These are phyloP conservation scores for Coccinonectria pachysandricola DNA, from an alignment of 2,329 filamentous ascomycete species.

Conservation along the genomic window DNA sequence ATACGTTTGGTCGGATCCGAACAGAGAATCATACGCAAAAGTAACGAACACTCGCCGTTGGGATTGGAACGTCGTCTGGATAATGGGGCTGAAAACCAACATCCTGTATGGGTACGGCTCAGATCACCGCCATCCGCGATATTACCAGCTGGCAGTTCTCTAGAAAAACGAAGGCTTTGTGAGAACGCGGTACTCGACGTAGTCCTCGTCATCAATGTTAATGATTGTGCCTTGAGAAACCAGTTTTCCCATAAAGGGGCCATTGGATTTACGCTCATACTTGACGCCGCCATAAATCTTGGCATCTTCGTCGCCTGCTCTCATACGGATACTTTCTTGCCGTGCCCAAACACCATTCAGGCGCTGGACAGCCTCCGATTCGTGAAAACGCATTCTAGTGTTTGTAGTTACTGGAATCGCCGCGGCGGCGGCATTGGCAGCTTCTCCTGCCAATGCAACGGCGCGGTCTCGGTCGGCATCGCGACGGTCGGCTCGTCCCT, in stretches of 20 bases:
- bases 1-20: too few species aligned
- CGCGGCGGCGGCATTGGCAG: constrained; percentile 21
- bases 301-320: constrained; percentile 36
- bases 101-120: too few species aligned
- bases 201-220: constrained; percentile 56
- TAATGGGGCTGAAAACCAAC: too few species aligned
- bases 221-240: constrained; percentile 52
- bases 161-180: constrained; percentile 54
- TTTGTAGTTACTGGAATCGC: constrained; percentile 14
- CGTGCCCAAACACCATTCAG: constrained; percentile 46
- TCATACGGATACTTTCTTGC: constrained; percentile 39
- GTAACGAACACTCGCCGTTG: too few species aligned
- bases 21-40: too few species aligned
- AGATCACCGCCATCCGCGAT: neutral
- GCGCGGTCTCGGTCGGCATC: constrained; percentile 32
- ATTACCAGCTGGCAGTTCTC: constrained; percentile 1
- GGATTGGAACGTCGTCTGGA: too few species aligned
- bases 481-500: constrained; percentile 40
- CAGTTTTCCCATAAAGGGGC: constrained; percentile 53
- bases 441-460: constrained; percentile 22
- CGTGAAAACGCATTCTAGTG: constrained; percentile 29
- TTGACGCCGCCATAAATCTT: constrained; percentile 50
- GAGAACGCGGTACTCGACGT: constrained; percentile 55
- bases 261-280: constrained; percentile 51
- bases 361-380: constrained; percentile 38